A percentile compares a stretch with the other conserved stretches of the same genome.
Evolutionary conservation across 106 monocot species (phyloP).

Genomic region (Ottelia alismoides): DNA sequence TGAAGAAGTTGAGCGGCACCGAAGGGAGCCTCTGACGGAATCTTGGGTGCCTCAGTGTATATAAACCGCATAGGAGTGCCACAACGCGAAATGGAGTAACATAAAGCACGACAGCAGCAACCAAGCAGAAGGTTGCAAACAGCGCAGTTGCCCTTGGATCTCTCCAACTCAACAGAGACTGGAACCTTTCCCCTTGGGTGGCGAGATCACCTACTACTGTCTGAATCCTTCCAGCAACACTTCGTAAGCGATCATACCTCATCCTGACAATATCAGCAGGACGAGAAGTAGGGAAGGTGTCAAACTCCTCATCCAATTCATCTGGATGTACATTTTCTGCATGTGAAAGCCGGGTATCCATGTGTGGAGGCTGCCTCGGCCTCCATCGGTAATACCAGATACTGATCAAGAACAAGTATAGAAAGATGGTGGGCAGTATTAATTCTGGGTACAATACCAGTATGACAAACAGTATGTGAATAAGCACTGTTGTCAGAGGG

Average conservation of each 20-base stretch:
- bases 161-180: constrained; percentile 8
- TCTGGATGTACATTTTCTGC: constrained; percentile 8
- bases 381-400: constrained; percentile 8
- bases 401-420: constrained; percentile 11
- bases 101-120: constrained; percentile 10
- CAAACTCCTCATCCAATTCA: constrained; percentile 11
- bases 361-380: constrained; percentile 11
- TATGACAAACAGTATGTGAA: constrained; percentile 3
- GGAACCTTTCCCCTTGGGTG: constrained; percentile 8
- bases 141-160: constrained; percentile 8
- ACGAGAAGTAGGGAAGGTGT: constrained; percentile 6
- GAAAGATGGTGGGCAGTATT: constrained; percentile 9
- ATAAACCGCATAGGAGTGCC: too few relatives aligned
- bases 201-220: constrained; percentile 12
- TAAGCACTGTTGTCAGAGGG: constrained; percentile 5
- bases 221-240: constrained; percentile 7
- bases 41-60: too few relatives aligned
- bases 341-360: constrained; percentile 7
- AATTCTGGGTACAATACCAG: constrained; percentile 9
- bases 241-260: constrained; percentile 10
- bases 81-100: constrained; percentile 3
- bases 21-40: too few relatives aligned
- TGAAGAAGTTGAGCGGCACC: too few relatives aligned
- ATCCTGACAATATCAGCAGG: constrained; percentile 6
- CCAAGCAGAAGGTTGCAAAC: constrained; percentile 9